Percentiles rank a stretch among this genome's conserved stretches.
These are phyloP conservation scores for Boletus patriciae DNA, from an alignment of 768 basidiomycete genomes.

Conservation along the genomic window DNA sequence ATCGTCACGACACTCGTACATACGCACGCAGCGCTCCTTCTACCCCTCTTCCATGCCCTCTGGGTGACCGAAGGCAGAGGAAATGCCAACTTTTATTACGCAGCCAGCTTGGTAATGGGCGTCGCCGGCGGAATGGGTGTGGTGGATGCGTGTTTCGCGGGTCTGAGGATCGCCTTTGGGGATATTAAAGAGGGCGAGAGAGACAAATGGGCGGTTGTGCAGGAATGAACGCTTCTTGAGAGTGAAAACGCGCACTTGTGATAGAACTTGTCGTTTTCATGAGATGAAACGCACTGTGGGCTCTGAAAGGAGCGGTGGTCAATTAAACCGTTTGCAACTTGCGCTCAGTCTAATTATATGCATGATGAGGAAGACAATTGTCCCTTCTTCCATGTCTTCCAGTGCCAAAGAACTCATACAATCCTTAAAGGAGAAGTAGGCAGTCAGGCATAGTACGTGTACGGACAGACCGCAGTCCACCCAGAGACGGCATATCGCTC, in stretches of 20 bases:
- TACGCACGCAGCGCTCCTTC: constrained; percentile 77
- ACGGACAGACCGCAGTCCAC: constrained; percentile 19
- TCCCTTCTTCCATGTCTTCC: too few species aligned
- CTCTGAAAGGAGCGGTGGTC: too few species aligned
- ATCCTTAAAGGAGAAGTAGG: constrained; percentile 56
- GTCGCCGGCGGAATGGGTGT: constrained; percentile 82
- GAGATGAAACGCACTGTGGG: too few species aligned
- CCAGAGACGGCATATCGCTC: constrained; percentile 82
- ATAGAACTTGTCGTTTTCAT: too few species aligned
- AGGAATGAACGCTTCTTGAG: constrained; percentile 18
- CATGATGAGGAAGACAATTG: too few species aligned
- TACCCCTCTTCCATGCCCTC: constrained; percentile 88
- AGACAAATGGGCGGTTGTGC: constrained; percentile 31
- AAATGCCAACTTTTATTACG: constrained; percentile 98
- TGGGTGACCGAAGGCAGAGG: constrained; percentile 93
- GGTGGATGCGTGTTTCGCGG: constrained; percentile 80
- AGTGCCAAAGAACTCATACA: constrained; percentile 57
- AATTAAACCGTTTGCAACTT: too few species aligned
- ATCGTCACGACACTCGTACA: constrained; percentile 82
- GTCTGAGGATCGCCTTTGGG: constrained; percentile 73
- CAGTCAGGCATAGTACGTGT: too few species aligned
- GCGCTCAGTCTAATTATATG: too few species aligned
- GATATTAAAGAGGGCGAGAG: constrained; percentile 42
- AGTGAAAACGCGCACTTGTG: too few species aligned
- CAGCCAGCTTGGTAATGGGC: constrained; percentile 91